Evolutionary conservation across 306 rosid species (phyloP).

Genomic region (Cucurbita pepo): DNA sequence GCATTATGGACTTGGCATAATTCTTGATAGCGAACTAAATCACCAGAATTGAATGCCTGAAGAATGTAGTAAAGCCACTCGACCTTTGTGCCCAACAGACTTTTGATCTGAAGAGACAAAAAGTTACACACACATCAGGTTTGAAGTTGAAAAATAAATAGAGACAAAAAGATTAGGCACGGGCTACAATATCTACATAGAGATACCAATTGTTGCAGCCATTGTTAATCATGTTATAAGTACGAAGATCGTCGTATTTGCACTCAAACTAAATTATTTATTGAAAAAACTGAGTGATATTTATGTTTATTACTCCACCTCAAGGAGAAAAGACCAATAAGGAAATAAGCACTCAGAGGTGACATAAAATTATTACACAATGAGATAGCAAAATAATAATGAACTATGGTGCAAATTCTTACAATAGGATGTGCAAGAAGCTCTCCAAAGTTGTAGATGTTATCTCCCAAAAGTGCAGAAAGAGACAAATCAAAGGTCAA

Average conservation of each 20-base stretch:
- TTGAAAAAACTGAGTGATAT: neutral
- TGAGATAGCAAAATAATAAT: neutral
- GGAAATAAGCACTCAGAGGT: neutral
- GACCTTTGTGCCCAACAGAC: conserved; percentile 82
- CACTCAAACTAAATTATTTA: neutral
- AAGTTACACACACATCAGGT: neutral
- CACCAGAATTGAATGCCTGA: conserved; percentile 92
- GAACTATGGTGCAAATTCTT: conserved; percentile 17
- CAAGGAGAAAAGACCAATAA: neutral
- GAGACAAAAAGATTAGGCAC: neutral
- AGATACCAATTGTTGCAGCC: neutral
- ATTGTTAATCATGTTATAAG: neutral
- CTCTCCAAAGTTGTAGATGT: conserved; percentile 97
- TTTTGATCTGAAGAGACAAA: conserved; percentile 45
- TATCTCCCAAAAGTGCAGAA: conserved; percentile 92
- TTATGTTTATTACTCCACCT: neutral
- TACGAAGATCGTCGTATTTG: neutral
- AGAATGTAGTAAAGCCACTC: conserved; percentile 98
- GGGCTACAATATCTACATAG: neutral
- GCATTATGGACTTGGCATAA: conserved; percentile 75
- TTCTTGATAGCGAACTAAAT: conserved; percentile 84
- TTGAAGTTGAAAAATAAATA: neutral
- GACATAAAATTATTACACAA: neutral
- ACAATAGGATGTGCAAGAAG: conserved; percentile 96
- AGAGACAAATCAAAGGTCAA: conserved; percentile 94